A percentile compares a stretch with the other conserved stretches of the same genome.
Conservation (phyloP, 768 basidiomycete species). For the Russula sp. region DNA sequence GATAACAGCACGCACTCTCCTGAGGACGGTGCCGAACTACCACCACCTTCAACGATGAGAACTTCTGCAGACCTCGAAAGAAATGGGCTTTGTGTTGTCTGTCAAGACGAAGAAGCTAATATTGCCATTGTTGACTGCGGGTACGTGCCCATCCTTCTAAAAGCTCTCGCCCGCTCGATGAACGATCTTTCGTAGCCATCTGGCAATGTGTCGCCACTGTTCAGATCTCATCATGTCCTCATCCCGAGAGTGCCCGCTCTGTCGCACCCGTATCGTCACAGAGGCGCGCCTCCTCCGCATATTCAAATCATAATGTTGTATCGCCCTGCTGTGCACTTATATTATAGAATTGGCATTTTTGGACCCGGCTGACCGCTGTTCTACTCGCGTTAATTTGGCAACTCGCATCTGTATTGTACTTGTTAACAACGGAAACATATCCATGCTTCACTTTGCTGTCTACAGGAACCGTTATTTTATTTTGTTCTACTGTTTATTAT, state of each 20-base stretch:
- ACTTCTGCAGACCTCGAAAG: conserved; percentile 42
- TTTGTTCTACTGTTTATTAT: not conserved
- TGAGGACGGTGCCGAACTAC: conserved; percentile 6
- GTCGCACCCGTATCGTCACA: conserved; percentile 81
- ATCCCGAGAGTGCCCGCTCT: conserved; percentile 84
- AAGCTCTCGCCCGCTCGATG: not conserved
- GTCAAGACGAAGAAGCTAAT: conserved; percentile 91
- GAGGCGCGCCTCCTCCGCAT: conserved; percentile 76
- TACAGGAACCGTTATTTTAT: not conserved
- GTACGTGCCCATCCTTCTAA: conserved; percentile 36
- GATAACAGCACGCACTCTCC: not conserved
- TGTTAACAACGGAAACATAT: conserved; percentile 6
- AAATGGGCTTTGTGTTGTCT: conserved; percentile 81
- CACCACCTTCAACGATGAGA: conserved; percentile 25
- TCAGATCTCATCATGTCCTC: conserved; percentile 74
- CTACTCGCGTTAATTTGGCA: not conserved
- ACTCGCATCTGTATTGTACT: not conserved
- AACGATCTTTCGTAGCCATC: conserved; percentile 43
- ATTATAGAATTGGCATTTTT: not conserved
- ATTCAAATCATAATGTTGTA: conserved; percentile 39
- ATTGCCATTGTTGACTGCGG: conserved; percentile 95
- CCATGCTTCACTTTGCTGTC: not conserved
- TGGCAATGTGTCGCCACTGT: conserved; percentile 70
- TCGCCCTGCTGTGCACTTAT: not conserved
- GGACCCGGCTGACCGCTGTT: not conserved